Evolutionary conservation across 2,329 filamentous ascomycete genomes (phyloP), one percentile per base, ranked within the genome.

Genomic region (Kalmusia sp.): DNA sequence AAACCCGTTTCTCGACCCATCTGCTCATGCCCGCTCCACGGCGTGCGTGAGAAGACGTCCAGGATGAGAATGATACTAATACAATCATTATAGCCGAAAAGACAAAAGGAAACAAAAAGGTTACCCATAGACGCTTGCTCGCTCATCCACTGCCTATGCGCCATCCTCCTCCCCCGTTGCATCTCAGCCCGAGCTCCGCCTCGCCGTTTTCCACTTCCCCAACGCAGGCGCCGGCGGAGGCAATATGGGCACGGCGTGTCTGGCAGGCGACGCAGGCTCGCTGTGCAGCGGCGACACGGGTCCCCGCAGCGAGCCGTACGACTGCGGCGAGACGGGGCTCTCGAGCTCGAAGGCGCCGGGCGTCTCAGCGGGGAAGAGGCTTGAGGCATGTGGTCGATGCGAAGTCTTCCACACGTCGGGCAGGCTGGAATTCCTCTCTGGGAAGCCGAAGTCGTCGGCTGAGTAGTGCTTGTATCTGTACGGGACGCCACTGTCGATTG

Each of bases 371-470:
- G 17, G 27, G 9, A 6, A 33, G 3, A 46, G 43, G 19, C 35
- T 31, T 8, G 19, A 12, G 30, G 21, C 22, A 22, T 46, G 6
- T 21, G 43, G 3, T 31, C n/a, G 41, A 24, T 46, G 43, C 4
- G 43, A 46, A 2, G 43, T 27, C 21, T 46, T 46, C 43, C 43
- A 46, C 1, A 17, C 15, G 27, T 22, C 21, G 17, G 22, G 24
- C 5, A 14, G 11, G 19, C 21, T 27, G 9, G 30, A 15, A 8
- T 30, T 21, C 27, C 30, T 24, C 17, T 46, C 21, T 7, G 43
- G 43, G n/a, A 46, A 19, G 21, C 21, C 21, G 31, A 46, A 46
- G 8, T 46, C n/a, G 19, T 46, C 43, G 14, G 43, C 43, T 14
- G 43, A 46, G 43, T 25, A 46, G 30, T 35, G 43, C 8, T 31